Evolutionary conservation across 331 rosid genomes (phyloP), one percentile per base, ranked within the genome.

Genomic region (Spiraea crenata): DNA sequence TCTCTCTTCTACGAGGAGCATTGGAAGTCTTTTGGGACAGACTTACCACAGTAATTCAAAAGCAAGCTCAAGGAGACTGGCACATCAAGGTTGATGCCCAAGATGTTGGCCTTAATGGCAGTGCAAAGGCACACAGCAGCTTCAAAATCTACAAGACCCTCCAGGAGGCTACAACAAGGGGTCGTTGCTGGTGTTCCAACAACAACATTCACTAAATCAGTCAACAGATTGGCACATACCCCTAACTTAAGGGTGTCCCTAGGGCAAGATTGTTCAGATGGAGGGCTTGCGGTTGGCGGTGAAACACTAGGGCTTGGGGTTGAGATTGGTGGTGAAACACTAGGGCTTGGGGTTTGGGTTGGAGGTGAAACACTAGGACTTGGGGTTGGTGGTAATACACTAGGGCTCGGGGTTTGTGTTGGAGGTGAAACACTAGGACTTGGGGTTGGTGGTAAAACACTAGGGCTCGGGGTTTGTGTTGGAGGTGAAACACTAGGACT

Each of bases 101-200:
- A 56, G 8, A 91, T 40, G 17, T 85, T 86, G 47, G 97, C 95
- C 13, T 82, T 90, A 10, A 90, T 78, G 15, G 95, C 90, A 3
- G 95, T 90, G 87, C 97, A 90, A 63, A 90, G 97, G 75, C 97
- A 90, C 60, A 88, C 83, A 12, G 95, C 90, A 19, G 92, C 97
- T 60, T 90, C 95, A 71, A 86, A 86, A 79, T 88, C 80, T 48
- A n/a, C 82, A 7, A 90, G 89, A 7, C 84, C 90, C 0, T 70
- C 3, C 51, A 90, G 4, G 57, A 90, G 93, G 31, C 63, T 13
- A 52, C 97, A 90, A 25, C 97, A 90, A 63, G 95, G 91, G 11
- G 68, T 70, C 72, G 69, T 82, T 57, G 88, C 75, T 35, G 95
- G 85, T n/a, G 83, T 78, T 0, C 95, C 95, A 8, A 83, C 89